Percentiles rank a stretch among this genome's conserved stretches.
phyloP scores from a whole-genome alignment of 192 early-diverging fungal species.

The Pilobolus umbonatus region DNA sequence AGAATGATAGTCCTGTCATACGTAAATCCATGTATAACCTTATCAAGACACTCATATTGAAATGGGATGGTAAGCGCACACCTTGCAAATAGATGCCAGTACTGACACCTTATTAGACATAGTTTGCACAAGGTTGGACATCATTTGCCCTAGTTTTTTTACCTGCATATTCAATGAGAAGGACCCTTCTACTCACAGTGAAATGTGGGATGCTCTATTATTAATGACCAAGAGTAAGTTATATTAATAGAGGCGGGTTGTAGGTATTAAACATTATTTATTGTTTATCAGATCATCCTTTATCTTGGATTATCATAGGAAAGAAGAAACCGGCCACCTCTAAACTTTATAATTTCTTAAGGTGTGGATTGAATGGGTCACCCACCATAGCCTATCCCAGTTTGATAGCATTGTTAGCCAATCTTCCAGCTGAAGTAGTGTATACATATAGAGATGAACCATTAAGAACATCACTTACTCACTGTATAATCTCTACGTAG shows the following conservation, averaged over 20 bases:
- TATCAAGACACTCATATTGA: conserved; percentile 44
- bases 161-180: conserved; percentile 67
- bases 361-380: conserved; percentile 59
- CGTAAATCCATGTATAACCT: conserved; percentile 58
- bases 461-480: background rate
- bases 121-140: conserved; percentile 37
- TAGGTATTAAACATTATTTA: background rate
- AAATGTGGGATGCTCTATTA: conserved; percentile 87
- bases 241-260: too few species aligned
- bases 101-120: conserved; percentile 35
- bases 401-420: conserved; percentile 66
- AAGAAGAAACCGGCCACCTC: conserved; percentile 58
- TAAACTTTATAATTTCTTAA: conserved; percentile 67
- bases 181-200: conserved; percentile 63
- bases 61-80: conserved; percentile 38
- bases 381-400: conserved; percentile 67
- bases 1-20: conserved; percentile 43
- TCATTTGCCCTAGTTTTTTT: conserved; percentile 56
- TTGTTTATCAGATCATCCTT: conserved; percentile 43
- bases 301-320: conserved; percentile 49
- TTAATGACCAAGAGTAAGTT: conserved; percentile 58
- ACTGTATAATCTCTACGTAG: conserved; percentile 4
- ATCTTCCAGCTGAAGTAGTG: conserved; percentile 50
- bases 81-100: conserved; percentile 16
- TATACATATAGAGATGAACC: background rate